phyloP scores from a whole-genome alignment of 1,284 basidiomycete genomes.

The Cutaneotrichosporon daszewskae region DNA sequence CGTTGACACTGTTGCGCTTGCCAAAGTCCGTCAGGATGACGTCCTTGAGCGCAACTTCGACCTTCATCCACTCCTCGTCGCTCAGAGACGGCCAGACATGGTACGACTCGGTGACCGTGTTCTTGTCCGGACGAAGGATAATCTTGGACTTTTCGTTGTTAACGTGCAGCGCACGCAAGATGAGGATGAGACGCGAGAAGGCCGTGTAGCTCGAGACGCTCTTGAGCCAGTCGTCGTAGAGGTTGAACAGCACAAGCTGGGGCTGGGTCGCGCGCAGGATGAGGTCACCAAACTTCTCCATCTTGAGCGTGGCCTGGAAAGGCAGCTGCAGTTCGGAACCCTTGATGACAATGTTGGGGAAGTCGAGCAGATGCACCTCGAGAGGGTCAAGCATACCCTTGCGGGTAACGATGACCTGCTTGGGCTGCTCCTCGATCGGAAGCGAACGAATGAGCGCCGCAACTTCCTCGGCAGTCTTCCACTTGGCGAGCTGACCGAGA shows the following conservation, averaged over 20 bases:
- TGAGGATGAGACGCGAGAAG: conserved; percentile 92
- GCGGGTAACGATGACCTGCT: conserved; percentile 97
- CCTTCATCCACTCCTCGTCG: conserved; percentile 99
- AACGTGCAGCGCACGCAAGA: conserved; percentile 94
- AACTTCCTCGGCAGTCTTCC: conserved; percentile 97
- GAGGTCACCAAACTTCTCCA: conserved; percentile 99
- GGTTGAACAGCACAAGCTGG: conserved; percentile 75
- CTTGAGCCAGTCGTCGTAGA: conserved; percentile 99
- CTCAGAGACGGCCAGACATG: conserved; percentile 94
- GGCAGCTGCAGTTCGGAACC: conserved; percentile 96
- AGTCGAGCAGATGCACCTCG: conserved; percentile 97
- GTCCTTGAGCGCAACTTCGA: conserved; percentile 95
- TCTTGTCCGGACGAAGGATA: conserved; percentile 84
- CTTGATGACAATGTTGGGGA: conserved; percentile 99
- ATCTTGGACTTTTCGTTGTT: conserved; percentile 99
- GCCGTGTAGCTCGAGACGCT: conserved; percentile 98
- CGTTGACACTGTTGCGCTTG: conserved; percentile 98
- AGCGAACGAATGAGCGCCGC: conserved; percentile 93
- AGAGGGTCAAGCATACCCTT: conserved; percentile 99
- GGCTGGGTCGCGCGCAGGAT: conserved; percentile 56
- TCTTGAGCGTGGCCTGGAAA: conserved; percentile 99
- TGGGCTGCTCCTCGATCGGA: conserved; percentile 98
- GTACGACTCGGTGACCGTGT: conserved; percentile 93
- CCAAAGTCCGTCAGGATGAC: conserved; percentile 94
- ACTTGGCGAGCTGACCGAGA: conserved; percentile 97